phyloP scores from a whole-genome alignment of 192 early-diverging fungal species.

The Coemansia sp. region DNA sequence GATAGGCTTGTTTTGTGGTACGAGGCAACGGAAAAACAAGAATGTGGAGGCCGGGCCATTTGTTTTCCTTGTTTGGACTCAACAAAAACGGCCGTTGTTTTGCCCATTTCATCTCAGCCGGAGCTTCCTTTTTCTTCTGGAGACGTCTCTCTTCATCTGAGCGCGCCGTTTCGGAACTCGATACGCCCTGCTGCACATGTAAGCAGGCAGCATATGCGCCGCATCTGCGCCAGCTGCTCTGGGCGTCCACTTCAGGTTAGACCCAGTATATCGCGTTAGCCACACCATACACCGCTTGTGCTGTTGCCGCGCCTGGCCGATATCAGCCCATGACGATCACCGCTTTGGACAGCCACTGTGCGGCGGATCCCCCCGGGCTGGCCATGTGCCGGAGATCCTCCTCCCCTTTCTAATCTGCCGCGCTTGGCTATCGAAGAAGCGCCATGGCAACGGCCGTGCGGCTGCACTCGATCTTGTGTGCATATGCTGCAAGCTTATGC shows the following conservation, averaged over 20 bases:
- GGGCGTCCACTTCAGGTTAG: neutral
- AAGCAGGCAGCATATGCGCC: neutral
- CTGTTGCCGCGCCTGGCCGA: no score
- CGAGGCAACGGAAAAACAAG: constrained; percentile 7
- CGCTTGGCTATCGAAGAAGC: neutral
- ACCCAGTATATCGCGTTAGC: neutral
- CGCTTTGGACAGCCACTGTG: neutral
- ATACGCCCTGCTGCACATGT: neutral
- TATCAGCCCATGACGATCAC: neutral
- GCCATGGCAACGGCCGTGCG: neutral
- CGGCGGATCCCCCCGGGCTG: neutral
- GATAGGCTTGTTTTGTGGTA: neutral
- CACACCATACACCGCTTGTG: neutral
- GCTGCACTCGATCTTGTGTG: constrained; percentile 1
- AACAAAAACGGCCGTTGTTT: no score
- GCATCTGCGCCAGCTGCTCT: neutral
- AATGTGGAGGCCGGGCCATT: constrained; percentile 5
- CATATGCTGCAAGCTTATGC: neutral
- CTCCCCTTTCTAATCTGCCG: neutral
- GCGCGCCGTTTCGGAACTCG: neutral
- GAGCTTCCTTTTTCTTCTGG: no score
- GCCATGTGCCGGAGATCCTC: neutral
- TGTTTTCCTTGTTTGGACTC: neutral
- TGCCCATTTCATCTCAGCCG: no score
- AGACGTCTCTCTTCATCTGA: neutral